A percentile compares a stretch with the other conserved stretches of the same genome.
Evolutionary conservation across 2,329 filamentous ascomycete species (phyloP).

Genomic region (Paraphoma sp.): DNA sequence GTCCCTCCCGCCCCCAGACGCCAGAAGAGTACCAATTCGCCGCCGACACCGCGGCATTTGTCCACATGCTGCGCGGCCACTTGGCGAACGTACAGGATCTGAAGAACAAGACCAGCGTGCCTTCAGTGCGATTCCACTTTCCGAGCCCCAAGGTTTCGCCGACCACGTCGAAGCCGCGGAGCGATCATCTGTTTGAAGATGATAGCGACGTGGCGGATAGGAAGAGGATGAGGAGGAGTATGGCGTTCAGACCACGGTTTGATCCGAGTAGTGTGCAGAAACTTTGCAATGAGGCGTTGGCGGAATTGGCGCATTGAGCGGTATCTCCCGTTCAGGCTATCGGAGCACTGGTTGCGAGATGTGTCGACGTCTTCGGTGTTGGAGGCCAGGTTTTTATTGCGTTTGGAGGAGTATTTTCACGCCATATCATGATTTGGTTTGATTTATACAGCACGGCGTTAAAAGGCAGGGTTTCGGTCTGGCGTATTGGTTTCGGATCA

Average conservation of each 20-base stretch:
- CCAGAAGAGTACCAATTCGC: conserved; percentile 28
- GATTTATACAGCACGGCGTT: background rate
- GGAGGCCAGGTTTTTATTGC: too few species aligned
- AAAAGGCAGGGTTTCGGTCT: background rate
- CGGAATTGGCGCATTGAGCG: conserved; percentile 21
- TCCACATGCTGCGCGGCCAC: conserved; percentile 35
- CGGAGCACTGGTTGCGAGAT: too few species aligned
- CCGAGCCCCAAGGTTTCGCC: conserved; percentile 22
- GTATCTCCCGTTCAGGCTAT: too few species aligned
- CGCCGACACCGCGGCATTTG: conserved; percentile 33
- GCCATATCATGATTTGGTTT: background rate
- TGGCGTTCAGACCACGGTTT: conserved; percentile 36
- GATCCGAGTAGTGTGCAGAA: conserved; percentile 32
- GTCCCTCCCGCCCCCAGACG: conserved; percentile 5
- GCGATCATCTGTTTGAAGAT: conserved; percentile 11
- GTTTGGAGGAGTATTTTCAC: too few species aligned
- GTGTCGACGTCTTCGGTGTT: background rate
- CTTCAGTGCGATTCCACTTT: conserved; percentile 18
- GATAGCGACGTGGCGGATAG: conserved; percentile 17
- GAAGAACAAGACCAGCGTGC: conserved; percentile 19
- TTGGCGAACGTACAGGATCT: conserved; percentile 32
- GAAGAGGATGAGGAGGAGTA: conserved; percentile 19
- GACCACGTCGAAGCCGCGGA: conserved; percentile 13
- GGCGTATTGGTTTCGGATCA: background rate
- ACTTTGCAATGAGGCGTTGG: conserved; percentile 38